phyloP scores from a whole-genome alignment of 1,284 basidiomycete genomes.

The Microbotryum violaceum region DNA sequence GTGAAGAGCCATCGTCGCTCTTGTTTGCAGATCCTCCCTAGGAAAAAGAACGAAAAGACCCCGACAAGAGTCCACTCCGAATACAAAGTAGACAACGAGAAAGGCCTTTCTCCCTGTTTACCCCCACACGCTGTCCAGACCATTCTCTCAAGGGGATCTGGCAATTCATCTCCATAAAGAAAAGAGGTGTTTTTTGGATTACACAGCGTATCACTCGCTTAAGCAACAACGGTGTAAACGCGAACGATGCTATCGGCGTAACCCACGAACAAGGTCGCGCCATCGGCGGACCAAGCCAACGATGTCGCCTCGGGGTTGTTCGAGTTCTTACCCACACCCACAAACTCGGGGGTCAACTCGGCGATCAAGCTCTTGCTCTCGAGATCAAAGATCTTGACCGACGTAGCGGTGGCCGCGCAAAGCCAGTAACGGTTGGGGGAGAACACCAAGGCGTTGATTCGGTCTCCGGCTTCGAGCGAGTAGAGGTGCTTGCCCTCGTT shows the following conservation, averaged over 20 bases:
- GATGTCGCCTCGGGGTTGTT: constrained; percentile 93
- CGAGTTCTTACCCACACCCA: constrained; percentile 66
- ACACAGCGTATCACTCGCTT: background rate
- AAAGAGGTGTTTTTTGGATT: too few species aligned
- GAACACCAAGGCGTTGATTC: constrained; percentile 99
- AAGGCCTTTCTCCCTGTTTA: too few species aligned
- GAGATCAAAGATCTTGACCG: constrained; percentile 98
- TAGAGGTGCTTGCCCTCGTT: constrained; percentile 99
- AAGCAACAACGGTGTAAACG: constrained; percentile 41
- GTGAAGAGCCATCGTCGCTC: too few species aligned
- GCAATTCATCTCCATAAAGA: too few species aligned
- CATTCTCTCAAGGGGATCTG: too few species aligned
- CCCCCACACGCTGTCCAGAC: too few species aligned
- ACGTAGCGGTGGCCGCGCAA: constrained; percentile 94
- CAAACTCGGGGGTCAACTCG: constrained; percentile 91
- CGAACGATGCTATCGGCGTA: constrained; percentile 44
- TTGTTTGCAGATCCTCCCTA: too few species aligned
- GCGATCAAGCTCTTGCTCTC: constrained; percentile 98
- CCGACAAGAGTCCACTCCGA: too few species aligned
- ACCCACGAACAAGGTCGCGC: constrained; percentile 79
- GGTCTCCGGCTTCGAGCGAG: constrained; percentile 96
- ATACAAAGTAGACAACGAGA: too few species aligned
- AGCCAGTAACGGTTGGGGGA: constrained; percentile 99
- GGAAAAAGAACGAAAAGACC: too few species aligned
- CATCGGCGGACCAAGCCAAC: constrained; percentile 97